Evolutionary conservation across 1,284 basidiomycete genomes (phyloP), one percentile per base, ranked within the genome.

Genomic region (Hypsizygus ulmarius): DNA sequence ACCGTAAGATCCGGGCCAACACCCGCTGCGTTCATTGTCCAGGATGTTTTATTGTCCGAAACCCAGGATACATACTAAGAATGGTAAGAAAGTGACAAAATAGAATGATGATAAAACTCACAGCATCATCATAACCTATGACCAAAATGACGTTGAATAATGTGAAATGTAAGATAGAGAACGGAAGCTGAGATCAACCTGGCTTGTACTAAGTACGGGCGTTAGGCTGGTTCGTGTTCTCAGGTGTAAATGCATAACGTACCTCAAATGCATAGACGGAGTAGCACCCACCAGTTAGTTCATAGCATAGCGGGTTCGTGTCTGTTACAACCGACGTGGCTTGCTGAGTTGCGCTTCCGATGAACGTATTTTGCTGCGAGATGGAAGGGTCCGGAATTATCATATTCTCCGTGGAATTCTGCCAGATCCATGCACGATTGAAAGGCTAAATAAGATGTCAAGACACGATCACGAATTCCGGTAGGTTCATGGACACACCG

Each of bases 11-110:
- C 80, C 7, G 86, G 73, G 0, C 70, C 82, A 56, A 92, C 70
- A 2, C 86, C 89, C 7, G 70, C 71, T 7, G 73, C 76, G 30
- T 79, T 77, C 32, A 93, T 57, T 3, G 79, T 87, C 85, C 85
- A 93, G 5, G 82, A 72, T 37, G 68, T 68, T 50, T 75, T 67
- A 51, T 72, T 73, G 53, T 81, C 69, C 43, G 78, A 73, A 40
- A 85, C 62, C 87, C 88, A 90, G 11, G 81, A 79, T 53, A 90
- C 85, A 57, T 87, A 87, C 75, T 80, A 40, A 29, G 39, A 33
- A 12, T 29, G 15, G 28, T 21, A 18, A 42, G 32, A 12, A 43
- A 18, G 33, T 12, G 4, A 28, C 30, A 36, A n/a, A 9, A 30
- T 16, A 10, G 38, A 28, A 37, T 12, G 8, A n/a, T 25, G 9